Evolutionary conservation across 495 filamentous ascomycete genomes (phyloP), one percentile per base, ranked within the genome.

Genomic region (Podospora appendiculata): DNA sequence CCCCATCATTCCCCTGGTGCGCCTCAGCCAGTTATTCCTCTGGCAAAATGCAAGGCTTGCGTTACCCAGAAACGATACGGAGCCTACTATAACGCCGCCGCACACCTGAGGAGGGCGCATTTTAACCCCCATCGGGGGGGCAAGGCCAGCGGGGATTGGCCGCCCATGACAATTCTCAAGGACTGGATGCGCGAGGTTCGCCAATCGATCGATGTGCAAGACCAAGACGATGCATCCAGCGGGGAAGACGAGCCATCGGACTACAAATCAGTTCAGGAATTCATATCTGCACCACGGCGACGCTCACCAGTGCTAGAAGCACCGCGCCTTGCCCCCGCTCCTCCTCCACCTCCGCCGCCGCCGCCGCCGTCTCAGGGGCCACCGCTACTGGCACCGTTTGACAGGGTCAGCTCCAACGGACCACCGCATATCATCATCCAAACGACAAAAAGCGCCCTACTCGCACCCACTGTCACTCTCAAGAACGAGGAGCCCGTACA

Each of bases 21-120:
- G 43, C 74, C 73, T 5, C 74, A 74, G 56, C 81, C 81, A 18
- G 79, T 84, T 32, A 85, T 93, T 51, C 71, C 77, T 6, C 78
- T 98, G 13, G 76, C 81, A 12, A 90, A 86, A 59, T 98, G 93
- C 78, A 95, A 96, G 65, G 83, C 87, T 45, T 98, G 93, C 54
- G 76, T 82, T 16, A 86, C 79, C 41, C 67, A 76, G 50, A 82
- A 84, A 52, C 93, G 93, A 62, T 98, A 98, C 59, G 87, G 87
- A 0, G 90, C 88, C n/a, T 95, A 98, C 66, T 96, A 98, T 60
- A 98, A 98, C 57, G 92, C 92, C 3, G 90, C 92, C 9, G 92
- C 92, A 6, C 93, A 97, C 67, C 76, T 98, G 9, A 81, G 91
- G 34, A 80, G 93, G 25, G 88, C 89, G 12, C 93, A 98, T 62